These are phyloP conservation scores for Corynespora cassiicola DNA, from an alignment of 2,329 filamentous ascomycete species.

Conservation along the genomic window DNA sequence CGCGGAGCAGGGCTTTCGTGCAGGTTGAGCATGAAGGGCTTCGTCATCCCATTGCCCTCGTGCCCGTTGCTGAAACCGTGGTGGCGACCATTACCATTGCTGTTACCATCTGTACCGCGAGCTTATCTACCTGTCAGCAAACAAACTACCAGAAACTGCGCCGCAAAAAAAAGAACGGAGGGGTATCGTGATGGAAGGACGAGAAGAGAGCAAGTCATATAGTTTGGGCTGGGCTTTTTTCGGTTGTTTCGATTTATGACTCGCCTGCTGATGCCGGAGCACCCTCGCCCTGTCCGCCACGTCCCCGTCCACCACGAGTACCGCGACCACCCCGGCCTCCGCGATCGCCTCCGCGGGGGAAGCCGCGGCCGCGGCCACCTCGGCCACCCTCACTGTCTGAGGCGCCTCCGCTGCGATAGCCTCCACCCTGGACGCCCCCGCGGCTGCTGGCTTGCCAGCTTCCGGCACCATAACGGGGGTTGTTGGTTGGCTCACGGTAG, in stretches of 20 bases:
- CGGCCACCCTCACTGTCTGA: conserved; percentile 77
- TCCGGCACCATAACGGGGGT: conserved; percentile 58
- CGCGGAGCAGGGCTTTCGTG: no score
- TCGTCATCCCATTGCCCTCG: no score
- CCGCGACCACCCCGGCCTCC: conserved; percentile 49
- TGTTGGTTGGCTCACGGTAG: conserved; percentile 71
- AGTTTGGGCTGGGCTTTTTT: no score
- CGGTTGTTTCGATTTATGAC: no score
- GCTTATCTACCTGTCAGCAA: no score
- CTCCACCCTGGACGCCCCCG: conserved; percentile 69
- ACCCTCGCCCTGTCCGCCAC: conserved; percentile 42
- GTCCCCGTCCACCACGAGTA: conserved; percentile 47
- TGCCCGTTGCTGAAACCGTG: no score
- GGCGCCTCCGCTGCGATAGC: conserved; percentile 84
- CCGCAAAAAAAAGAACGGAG: conserved; percentile 26
- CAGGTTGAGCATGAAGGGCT: no score
- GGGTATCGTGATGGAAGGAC: conserved; percentile 42
- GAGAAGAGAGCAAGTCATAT: conserved; percentile 18
- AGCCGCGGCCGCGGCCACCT: conserved; percentile 57
- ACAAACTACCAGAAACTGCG: no score
- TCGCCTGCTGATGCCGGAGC: conserved; percentile 44
- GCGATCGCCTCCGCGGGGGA: conserved; percentile 58
- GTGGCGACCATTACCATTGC: no score
- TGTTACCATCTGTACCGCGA: no score
- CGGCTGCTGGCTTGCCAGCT: conserved; percentile 70